Percentiles rank a stretch among this genome's conserved stretches.
phyloP scores from a whole-genome alignment of 331 rosid species.

The Cydonia oblonga region DNA sequence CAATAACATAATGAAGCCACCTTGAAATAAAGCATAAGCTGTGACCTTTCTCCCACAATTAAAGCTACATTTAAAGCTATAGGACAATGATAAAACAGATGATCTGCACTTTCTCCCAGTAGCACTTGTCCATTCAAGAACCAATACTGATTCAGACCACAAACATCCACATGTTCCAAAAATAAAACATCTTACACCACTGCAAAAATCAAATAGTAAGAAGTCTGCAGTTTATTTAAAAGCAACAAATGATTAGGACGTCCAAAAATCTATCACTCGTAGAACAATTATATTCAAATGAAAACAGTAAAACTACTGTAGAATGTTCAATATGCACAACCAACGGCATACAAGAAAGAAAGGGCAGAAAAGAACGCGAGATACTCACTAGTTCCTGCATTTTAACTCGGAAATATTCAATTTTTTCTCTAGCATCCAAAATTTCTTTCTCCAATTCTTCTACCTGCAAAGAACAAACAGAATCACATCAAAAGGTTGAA shows the following conservation, averaged over 20 bases:
- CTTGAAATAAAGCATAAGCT: not conserved
- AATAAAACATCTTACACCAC: not conserved
- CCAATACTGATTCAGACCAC: not conserved
- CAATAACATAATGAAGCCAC: too few species aligned
- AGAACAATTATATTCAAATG: not conserved
- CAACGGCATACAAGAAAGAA: not conserved
- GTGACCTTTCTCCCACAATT: not conserved
- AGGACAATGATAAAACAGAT: not conserved
- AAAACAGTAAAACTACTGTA: not conserved
- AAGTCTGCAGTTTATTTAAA: not conserved
- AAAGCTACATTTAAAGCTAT: not conserved
- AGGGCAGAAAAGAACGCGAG: not conserved
- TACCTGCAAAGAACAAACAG: conserved; percentile 49
- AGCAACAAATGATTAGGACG: not conserved
- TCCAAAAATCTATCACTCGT: not conserved
- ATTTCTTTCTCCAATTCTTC: conserved; percentile 88
- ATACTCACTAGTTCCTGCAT: conserved; percentile 97
- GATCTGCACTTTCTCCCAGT: not conserved
- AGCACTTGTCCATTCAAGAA: not conserved
- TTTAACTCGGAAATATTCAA: conserved; percentile 61
- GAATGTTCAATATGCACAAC: not conserved
- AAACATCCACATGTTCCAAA: conserved; percentile 2
- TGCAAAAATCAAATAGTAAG: not conserved
- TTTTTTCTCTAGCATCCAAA: conserved; percentile 67
- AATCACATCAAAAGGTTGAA: conserved; percentile 11